Evolutionary conservation across 1,139 yeast species (phyloP).

Genomic region (Blastobotrys persicus): DNA sequence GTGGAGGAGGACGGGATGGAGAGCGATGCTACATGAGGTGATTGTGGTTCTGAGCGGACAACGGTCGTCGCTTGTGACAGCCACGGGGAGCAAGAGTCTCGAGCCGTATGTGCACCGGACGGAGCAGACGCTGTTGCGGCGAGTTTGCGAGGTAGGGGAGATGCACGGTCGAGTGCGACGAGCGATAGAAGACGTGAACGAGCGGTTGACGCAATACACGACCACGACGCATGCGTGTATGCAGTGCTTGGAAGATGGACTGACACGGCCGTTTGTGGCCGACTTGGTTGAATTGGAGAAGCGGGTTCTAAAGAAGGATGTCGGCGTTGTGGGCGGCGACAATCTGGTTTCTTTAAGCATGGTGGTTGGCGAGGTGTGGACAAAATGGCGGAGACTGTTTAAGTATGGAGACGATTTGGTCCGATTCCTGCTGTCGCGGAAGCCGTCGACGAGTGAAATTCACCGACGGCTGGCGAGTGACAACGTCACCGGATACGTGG

Average conservation of each 20-base stretch:
- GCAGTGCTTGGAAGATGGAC: conserved; percentile 17
- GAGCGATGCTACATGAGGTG: conserved; percentile 26
- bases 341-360: conserved; percentile 25
- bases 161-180: conserved; percentile 18
- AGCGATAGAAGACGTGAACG: conserved; percentile 15
- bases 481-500: conserved; percentile 24
- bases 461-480: conserved; percentile 21
- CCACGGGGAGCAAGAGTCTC: background rate
- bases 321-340: conserved; percentile 30
- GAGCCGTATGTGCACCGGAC: conserved; percentile 19
- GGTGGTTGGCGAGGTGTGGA: conserved; percentile 23
- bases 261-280: conserved; percentile 21
- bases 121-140: conserved; percentile 22
- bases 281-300: conserved; percentile 24
- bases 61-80: conserved; percentile 24
- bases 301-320: conserved; percentile 22
- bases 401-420: conserved; percentile 22
- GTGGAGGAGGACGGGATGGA: background rate
- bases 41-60: conserved; percentile 29
- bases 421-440: conserved; percentile 11
- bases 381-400: conserved; percentile 26
- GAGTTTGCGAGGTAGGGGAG: conserved; percentile 25
- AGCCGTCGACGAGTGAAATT: conserved; percentile 19
- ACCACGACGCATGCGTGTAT: conserved; percentile 26
- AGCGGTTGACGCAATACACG: conserved; percentile 17